Evolutionary conservation across 169 alveolate species (phyloP).

Genomic region (Cryptosporidium ryanae): DNA sequence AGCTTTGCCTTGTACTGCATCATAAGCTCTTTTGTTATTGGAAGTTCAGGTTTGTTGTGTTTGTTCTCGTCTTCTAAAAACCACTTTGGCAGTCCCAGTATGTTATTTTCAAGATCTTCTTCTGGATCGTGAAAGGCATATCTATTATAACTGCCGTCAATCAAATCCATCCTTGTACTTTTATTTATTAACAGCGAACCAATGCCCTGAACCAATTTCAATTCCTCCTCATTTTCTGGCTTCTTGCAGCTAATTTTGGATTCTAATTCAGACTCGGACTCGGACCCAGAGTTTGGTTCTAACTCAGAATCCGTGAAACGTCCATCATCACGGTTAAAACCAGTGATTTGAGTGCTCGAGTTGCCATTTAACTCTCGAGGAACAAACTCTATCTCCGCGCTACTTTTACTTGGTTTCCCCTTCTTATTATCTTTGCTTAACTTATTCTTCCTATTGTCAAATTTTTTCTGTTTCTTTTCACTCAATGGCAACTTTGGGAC

Average conservation of each 20-base stretch:
- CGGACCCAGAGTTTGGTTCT: constrained; percentile 11
- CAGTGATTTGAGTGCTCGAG: not conserved
- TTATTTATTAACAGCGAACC: constrained; percentile 86
- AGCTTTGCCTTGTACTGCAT: constrained; percentile 92
- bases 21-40: constrained; percentile 95
- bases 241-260: constrained; percentile 1
- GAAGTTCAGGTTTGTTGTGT: constrained; percentile 92
- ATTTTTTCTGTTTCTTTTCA: constrained; percentile 75
- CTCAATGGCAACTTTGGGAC: constrained; percentile 64
- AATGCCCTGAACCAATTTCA: constrained; percentile 77
- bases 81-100: constrained; percentile 95
- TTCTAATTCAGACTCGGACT: constrained; percentile 63
- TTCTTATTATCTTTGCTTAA: constrained; percentile 32
- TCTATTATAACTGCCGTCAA: constrained; percentile 94
- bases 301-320: not conserved
- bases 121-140: constrained; percentile 89
- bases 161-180: constrained; percentile 91
- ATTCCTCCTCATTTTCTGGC: constrained; percentile 79
- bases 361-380: constrained; percentile 24
- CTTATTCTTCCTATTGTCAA: constrained; percentile 50
- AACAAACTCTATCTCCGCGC: constrained; percentile 75
- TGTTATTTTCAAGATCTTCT: constrained; percentile 77
- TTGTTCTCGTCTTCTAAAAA: constrained; percentile 95
- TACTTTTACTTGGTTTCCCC: constrained; percentile 9
- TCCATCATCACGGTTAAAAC: not conserved